Evolutionary conservation across 164 flowering plant species (phyloP).

Genomic region (Echeveria elegans): DNA sequence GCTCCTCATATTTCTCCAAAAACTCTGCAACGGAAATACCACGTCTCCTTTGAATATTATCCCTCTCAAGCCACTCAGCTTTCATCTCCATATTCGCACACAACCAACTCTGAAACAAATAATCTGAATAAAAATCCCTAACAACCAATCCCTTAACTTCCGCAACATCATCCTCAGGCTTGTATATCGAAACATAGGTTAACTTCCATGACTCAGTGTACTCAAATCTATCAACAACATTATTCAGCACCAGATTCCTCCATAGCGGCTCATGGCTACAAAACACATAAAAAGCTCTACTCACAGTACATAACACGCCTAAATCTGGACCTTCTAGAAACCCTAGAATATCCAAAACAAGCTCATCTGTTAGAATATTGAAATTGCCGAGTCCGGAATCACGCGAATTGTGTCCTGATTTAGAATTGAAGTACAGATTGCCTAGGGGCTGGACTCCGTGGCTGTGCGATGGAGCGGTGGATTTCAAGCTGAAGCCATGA

Average conservation of each 20-base stretch:
- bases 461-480: conserved; percentile 43
- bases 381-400: conserved; percentile 81
- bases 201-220: conserved; percentile 34
- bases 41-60: conserved; percentile 57
- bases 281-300: conserved; percentile 79
- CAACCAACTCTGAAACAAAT: conserved; percentile 95
- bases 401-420: conserved; percentile 53
- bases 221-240: conserved; percentile 37
- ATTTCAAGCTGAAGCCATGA: conserved; percentile 52
- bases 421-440: conserved; percentile 48
- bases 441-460: conserved; percentile 93
- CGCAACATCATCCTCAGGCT: neutral
- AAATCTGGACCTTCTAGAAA: conserved; percentile 45
- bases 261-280: conserved; percentile 83
- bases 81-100: conserved; percentile 97
- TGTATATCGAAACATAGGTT: neutral
- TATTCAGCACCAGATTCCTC: conserved; percentile 80
- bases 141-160: conserved; percentile 22
- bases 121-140: conserved; percentile 88
- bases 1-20: conserved; percentile 27
- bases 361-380: conserved; percentile 63
- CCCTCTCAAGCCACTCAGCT: conserved; percentile 83
- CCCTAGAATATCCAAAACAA: conserved; percentile 72
- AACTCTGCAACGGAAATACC: conserved; percentile 84
- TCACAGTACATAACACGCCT: conserved; percentile 57